Base-by-base conservation (phyloP, 768 basidiomycete species). In the Hericium erinaceus region DNA sequence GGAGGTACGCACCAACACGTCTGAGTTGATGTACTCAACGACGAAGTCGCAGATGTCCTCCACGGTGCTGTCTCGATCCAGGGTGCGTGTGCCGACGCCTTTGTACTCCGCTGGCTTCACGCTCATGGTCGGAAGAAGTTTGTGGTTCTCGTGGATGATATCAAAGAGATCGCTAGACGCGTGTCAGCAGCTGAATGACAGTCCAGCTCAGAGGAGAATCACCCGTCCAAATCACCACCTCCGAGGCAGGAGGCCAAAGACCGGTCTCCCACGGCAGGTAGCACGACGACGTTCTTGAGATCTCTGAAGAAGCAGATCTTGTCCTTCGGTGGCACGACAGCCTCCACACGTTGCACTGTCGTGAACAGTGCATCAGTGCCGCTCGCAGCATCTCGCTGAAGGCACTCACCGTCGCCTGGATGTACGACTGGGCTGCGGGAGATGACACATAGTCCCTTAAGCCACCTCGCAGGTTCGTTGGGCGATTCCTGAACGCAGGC, bases 141-240 rank as follows among this genome's bases (percentile, higher is more conserved):
- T 71, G 9, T 73, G 73, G 56, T 84, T 73, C 46, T 73, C 74
- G 39, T 83, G 81, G 20, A 62, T 62, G 5, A 91, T 71, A n/a
- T 80, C 76, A 64, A 83, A 90, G 38, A 76, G 64, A 61, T 91
- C 88, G 3, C 88, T 88, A 59, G 48, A 51, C 57, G 40, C 3
- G 52, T 59, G 37, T 59, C 48, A 48, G 4, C 48, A 33, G 48
- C 20, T 48, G 8, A 13, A 22, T 18, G 2, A 12, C 6, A 18
- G 8, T 9, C 9, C 9, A n/a, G 49, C 44, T 6, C 3, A 15
- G 52, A 13, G 44, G 24, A 18, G 7, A 62, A 73, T 62, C 65
- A 87, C 86, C 89, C 89, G 57, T 90, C 89, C 18, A 90, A 71
- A 71, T 91, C 89, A 0, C 89, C 89, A 39, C 88, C 88, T 11